Evolutionary conservation across 2,329 filamentous ascomycete species (phyloP).

Genomic region (Cladosporium velox): DNA sequence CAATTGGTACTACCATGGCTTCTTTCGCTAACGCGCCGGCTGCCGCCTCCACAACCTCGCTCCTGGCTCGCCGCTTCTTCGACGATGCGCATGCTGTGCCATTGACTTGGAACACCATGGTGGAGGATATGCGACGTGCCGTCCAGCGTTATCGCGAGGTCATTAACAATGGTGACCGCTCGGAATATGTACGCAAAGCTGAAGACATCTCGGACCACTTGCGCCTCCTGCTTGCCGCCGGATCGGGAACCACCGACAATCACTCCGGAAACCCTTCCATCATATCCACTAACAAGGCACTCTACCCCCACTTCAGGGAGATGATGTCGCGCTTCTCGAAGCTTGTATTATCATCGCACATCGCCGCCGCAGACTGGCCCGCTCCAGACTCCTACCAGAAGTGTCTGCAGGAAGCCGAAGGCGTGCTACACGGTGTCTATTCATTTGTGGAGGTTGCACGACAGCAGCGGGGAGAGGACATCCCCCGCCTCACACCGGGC

Average conservation of each 20-base stretch:
- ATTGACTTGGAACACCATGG: slow-evolving; percentile 84
- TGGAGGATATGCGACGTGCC: slow-evolving; percentile 89
- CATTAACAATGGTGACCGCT: slow-evolving; percentile 78
- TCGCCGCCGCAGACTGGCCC: slow-evolving; percentile 93
- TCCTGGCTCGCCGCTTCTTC: slow-evolving; percentile 80
- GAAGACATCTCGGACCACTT: slow-evolving; percentile 98
- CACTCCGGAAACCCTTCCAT: slow-evolving; percentile 99
- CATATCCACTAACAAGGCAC: slow-evolving; percentile 94
- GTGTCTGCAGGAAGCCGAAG: slow-evolving; percentile 95
- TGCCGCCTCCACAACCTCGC: slow-evolving; percentile 38
- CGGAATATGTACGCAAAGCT: slow-evolving; percentile 90
- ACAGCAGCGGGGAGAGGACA: slow-evolving; percentile 89
- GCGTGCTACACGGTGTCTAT: slow-evolving; percentile 88
- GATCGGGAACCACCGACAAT: slow-evolving; percentile 96
- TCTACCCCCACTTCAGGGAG: slow-evolving; percentile 96
- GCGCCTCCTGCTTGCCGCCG: slow-evolving; percentile 87
- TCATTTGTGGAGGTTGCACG: slow-evolving; percentile 95
- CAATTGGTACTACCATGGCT: slow-evolving; percentile 54
- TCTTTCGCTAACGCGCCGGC: slow-evolving; percentile 56
- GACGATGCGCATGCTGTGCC: slow-evolving; percentile 81
- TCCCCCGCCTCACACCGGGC: slow-evolving; percentile 87
- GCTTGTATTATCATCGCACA: slow-evolving; percentile 94
- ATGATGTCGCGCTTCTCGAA: slow-evolving; percentile 99
- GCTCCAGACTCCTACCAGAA: slow-evolving; percentile 92
- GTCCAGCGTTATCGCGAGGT: slow-evolving; percentile 88